Base-by-base conservation (phyloP, 1,139 yeast species). In the Kodamaea sp. region DNA sequence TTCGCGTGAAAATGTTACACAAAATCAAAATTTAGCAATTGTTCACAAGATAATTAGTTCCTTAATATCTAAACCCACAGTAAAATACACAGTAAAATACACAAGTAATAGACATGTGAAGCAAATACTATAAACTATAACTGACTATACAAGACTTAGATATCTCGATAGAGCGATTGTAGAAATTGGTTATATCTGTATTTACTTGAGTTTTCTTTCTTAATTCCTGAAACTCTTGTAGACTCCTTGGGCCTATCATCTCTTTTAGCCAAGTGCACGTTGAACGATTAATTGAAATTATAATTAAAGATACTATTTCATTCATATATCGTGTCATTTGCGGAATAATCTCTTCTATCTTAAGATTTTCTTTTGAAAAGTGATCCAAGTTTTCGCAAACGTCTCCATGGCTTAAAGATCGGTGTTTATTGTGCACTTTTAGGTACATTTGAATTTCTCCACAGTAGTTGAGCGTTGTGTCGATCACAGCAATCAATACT, bases 231-330 rank as follows among this genome's bases (percentile, higher is more conserved):
- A 27, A 48, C 35, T 49, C 50, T n/a, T 35, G 9, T 12, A 47
- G 29, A 29, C 49, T 45, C 25, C 49, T 37, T 8, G 40, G 40
- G 6, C 53, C 50, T 9, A 49, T 41, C n/a, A 44, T 39, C 28
- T 32, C 39, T 23, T 26, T 32, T 15, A 36, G 35, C 54, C 54
- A 51, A 9, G 26, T 27, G 34, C 46, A 37, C 26, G 32, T 40
- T 34, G 38, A 32, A 12, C 28, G 27, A 29, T 41, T 40, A 28
- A 44, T 41, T 8, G 29, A 28, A 5, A 33, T 26, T 35, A 35
- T 24, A 30, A 36, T 15, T 29, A 40, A 26, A 24, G 31, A 29
- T 39, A 33, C 34, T 38, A 39, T 12, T 29, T 39, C 30, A 45
- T 48, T 37, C 43, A 41, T 32, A 29, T 33, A 24, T 34, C 39